Base-by-base conservation (phyloP, 169 alveolate genomes). In the Plasmodium berghei region DNA sequence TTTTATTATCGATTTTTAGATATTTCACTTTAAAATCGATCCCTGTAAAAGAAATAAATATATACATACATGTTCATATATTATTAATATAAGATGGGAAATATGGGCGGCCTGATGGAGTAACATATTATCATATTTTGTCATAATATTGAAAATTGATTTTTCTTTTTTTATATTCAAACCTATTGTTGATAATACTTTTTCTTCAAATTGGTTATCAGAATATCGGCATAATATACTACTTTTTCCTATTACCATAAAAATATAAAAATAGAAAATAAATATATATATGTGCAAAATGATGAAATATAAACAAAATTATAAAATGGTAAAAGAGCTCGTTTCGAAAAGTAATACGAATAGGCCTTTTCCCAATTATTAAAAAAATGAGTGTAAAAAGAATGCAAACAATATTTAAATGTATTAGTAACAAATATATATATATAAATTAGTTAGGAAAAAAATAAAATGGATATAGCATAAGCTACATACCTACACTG, bases 401-500 rank as follows among this genome's bases (percentile, higher is more conserved):
- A 0, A 49, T 12, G 16, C 8, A 49, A 49, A 49, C 16, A 0
- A 49, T 49, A 49, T 91, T 88, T 52, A 52, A 14, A 52, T 6
- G 9, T 0, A 0, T 52, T 14, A 14, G 18, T 52, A 52, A 5
- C 9, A 3, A 14, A 52, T 5, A 52, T 2, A 52, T 2, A 52
- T 52, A 52, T 52, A 12, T 52, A 52, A 14, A 52, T 9, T 9
- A 6, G 5, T 99, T 97, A 72, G 97, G 98, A 56, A 99, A 94
- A 69, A 98, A 96, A 14, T 98, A 94, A 61, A 98, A 93, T 66
- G 42, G 0, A 34, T 34, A 34, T 34, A 34, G 8, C 42, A 34
- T 34, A 34, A 98, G 97, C 9, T 99, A 96, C 89, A 98, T 98
- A 56, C 99, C 99, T 0, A 98, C 99, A 48, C 99, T 99, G 52